Evolutionary conservation across 2,329 filamentous ascomycete species (phyloP), one percentile per base, ranked within the genome.

Genomic region (Epichloe bromicola): DNA sequence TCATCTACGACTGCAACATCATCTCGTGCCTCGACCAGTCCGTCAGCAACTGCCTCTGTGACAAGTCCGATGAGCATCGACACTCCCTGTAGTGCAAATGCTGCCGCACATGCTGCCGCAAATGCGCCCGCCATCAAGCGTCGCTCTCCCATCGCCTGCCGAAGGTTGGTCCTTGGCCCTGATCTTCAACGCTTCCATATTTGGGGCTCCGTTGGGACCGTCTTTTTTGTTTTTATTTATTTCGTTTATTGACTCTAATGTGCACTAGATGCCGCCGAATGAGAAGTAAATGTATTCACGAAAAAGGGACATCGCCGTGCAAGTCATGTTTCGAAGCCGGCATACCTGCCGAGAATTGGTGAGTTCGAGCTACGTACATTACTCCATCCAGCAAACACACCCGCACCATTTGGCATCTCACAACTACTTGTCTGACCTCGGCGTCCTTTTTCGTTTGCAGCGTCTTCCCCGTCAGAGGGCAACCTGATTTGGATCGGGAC

Each of bases 271-370:
- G 76, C 55, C 75, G 76, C 36, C 73, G 74, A 36, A 74, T 78
- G 68, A 71, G 76, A 53, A 77, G 73, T 60, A 79, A 78, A 63
- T 79, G 76, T 56, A 58, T 74, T 17, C 74, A 78, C 56, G 71
- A 75, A 8, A 8, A 70, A 48, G 68, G 65, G 4, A 61, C 64
- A 20, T 65, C 74, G 26, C 75, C 75, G 15, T 80, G 77, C 55
- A 72, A 74, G 51, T 66, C 73, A 5, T 80, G 77, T 55, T 60
- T 63, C 19, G 71, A 75, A 48, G 72, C 75, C 12, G 74, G 74
- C n/a, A 64, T 75, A 17, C 60, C 61, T 20, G 59, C 71, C 11
- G 66, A 69, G 23, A 73, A 75, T 60, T 80, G 76, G 75, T 79
- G 65, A 61, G 68, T 58, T 50, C 42, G 23, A 40, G 17, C 17